phyloP scores from a whole-genome alignment of 192 early-diverging fungal species.

The Backusella australiensis region DNA sequence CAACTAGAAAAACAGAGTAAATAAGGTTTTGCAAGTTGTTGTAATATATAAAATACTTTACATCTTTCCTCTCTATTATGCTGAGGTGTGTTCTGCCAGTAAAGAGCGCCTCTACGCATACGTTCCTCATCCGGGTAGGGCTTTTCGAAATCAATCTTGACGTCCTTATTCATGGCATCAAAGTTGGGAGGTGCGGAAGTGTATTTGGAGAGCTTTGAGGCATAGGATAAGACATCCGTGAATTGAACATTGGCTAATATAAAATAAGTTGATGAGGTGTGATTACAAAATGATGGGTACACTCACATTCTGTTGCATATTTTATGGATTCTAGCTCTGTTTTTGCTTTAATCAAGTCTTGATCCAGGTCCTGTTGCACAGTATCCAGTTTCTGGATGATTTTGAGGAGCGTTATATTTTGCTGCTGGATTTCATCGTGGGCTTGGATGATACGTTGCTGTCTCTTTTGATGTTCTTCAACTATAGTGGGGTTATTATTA shows the following conservation, averaged over 20 bases:
- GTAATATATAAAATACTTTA: constrained; percentile 10
- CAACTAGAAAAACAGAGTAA: constrained; percentile 15
- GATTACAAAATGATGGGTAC: background rate
- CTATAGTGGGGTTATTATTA: constrained; percentile 20
- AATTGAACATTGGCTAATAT: constrained; percentile 39
- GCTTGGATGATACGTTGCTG: constrained; percentile 46
- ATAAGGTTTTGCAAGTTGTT: background rate
- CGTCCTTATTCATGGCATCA: constrained; percentile 33
- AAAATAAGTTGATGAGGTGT: background rate
- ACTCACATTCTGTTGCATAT: constrained; percentile 29
- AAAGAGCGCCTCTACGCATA: constrained; percentile 48
- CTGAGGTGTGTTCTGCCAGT: constrained; percentile 46
- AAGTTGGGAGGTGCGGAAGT: constrained; percentile 57
- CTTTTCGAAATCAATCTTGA: constrained; percentile 46
- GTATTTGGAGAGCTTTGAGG: constrained; percentile 48
- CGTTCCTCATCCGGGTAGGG: constrained; percentile 54
- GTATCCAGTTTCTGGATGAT: constrained; percentile 38
- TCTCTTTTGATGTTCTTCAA: constrained; percentile 47
- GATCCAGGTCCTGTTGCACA: constrained; percentile 34
- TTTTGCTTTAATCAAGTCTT: constrained; percentile 24
- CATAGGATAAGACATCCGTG: constrained; percentile 49
- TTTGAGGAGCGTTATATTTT: constrained; percentile 36
- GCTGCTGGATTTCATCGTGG: constrained; percentile 45
- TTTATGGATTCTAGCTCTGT: constrained; percentile 27
- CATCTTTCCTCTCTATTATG: constrained; percentile 32